A percentile compares a stretch with the other conserved stretches of the same genome.
Evolutionary conservation across 164 flowering plant genomes (phyloP).

Genomic region (Saururus chinensis): DNA sequence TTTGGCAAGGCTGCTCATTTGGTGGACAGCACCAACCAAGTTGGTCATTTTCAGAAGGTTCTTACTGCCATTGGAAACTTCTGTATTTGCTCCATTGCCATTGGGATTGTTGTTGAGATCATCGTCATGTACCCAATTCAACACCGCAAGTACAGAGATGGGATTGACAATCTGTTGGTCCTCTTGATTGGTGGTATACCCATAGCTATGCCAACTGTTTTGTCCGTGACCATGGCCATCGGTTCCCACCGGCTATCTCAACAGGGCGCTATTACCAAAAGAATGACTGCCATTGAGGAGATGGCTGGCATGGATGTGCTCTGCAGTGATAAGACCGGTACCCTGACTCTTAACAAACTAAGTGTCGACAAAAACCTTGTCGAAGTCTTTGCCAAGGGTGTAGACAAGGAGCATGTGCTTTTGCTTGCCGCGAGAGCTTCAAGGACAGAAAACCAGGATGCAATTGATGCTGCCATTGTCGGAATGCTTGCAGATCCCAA

Average conservation of each 20-base stretch:
- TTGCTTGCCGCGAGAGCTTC: constrained; percentile 37
- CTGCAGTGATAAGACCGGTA: constrained; percentile 36
- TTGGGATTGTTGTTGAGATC: constrained; percentile 54
- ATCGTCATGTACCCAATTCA: constrained; percentile 74
- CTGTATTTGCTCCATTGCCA: constrained; percentile 65
- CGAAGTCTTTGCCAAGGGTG: constrained; percentile 30
- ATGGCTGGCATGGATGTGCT: constrained; percentile 79
- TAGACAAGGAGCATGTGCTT: constrained; percentile 30
- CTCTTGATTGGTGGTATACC: constrained; percentile 86
- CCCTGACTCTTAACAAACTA: constrained; percentile 31
- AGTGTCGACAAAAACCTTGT: constrained; percentile 30
- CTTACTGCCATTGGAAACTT: constrained; percentile 78
- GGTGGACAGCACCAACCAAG: constrained; percentile 75
- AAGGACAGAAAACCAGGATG: constrained; percentile 35
- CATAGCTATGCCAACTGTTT: constrained; percentile 80
- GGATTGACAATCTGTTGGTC: constrained; percentile 68
- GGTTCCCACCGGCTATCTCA: constrained; percentile 76
- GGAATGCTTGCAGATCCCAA: constrained; percentile 38
- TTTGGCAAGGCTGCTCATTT: constrained; percentile 82
- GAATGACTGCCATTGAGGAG: constrained; percentile 91
- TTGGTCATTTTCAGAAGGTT: constrained; percentile 75
- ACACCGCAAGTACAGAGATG: constrained; percentile 53
- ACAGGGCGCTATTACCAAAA: constrained; percentile 78
- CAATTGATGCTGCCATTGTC: constrained; percentile 38
- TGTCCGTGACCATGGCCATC: constrained; percentile 83